Conservation (phyloP, 2,329 filamentous ascomycete genomes). For the Xylaria arbuscula region DNA sequence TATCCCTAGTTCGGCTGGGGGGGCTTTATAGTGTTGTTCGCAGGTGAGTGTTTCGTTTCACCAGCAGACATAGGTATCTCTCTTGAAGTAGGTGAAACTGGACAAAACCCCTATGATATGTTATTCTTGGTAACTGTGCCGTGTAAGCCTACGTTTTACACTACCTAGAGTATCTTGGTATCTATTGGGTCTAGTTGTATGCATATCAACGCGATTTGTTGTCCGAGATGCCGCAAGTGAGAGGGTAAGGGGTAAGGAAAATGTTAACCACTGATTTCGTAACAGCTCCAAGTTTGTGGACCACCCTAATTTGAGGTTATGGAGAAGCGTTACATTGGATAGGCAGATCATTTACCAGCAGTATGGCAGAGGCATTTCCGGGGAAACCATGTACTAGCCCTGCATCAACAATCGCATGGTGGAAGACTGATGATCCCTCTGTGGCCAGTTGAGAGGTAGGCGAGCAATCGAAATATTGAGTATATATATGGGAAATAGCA, state of each 20-base stretch:
- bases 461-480: neutral
- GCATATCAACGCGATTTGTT: neutral
- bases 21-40: too few relatives aligned
- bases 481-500: neutral
- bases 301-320: neutral
- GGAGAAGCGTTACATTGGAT: constrained; percentile 4
- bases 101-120: too few relatives aligned
- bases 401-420: neutral
- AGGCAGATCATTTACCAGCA: constrained; percentile 16
- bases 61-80: too few relatives aligned
- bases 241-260: neutral
- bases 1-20: too few relatives aligned
- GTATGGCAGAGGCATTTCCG: constrained; percentile 12
- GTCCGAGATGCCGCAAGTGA: neutral
- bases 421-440: neutral
- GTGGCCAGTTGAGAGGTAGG: neutral
- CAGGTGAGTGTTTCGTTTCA: too few relatives aligned
- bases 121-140: too few relatives aligned
- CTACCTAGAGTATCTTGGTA: too few relatives aligned
- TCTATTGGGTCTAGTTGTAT: neutral
- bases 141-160: too few relatives aligned
- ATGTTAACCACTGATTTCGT: neutral
- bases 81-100: too few relatives aligned
- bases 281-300: neutral
- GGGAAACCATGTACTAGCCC: neutral